These are phyloP conservation scores for Sporisorium scitamineum DNA, from an alignment of 1,284 basidiomycete genomes.

Conservation along the genomic window DNA sequence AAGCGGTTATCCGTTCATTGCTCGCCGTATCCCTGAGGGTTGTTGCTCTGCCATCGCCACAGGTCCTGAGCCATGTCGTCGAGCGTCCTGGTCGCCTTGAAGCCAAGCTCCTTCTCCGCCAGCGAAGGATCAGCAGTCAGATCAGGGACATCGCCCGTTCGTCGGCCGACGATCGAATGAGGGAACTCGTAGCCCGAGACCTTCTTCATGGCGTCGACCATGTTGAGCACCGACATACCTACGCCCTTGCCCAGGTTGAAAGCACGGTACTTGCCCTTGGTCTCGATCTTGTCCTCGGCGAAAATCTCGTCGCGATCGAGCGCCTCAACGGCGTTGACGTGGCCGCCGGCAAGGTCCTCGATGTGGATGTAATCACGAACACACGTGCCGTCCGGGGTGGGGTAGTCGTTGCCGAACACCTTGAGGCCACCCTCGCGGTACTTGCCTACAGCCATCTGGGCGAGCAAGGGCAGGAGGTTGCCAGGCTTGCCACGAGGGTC, in stretches of 20 bases:
- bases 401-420: conserved; percentile 98
- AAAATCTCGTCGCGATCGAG: conserved; percentile 77
- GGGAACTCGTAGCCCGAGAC: conserved; percentile 87
- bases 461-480: conserved; percentile 92
- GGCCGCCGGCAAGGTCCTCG: conserved; percentile 92
- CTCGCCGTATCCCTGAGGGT: conserved; percentile 70
- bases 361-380: conserved; percentile 95
- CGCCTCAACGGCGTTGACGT: conserved; percentile 90
- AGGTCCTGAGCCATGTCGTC: conserved; percentile 66
- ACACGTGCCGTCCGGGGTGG: conserved; percentile 87
- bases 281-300: conserved; percentile 57
- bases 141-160: conserved; percentile 94
- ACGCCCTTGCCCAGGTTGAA: conserved; percentile 96
- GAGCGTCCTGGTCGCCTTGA: conserved; percentile 77
- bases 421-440: conserved; percentile 83
- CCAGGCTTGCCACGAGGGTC: conserved; percentile 94
- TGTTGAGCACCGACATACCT: conserved; percentile 92
- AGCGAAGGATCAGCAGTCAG: conserved; percentile 92
- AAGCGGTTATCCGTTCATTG: conserved; percentile 11
- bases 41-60: conserved; percentile 70
- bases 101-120: conserved; percentile 93
- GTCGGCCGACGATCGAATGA: conserved; percentile 82
- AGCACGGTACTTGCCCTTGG: conserved; percentile 79
- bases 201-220: conserved; percentile 93
- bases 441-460: conserved; percentile 94